Percentiles rank a stretch among this genome's conserved stretches.
phyloP scores from a whole-genome alignment of 2,329 filamentous ascomycete species.

The Aspergillus pseudotamarii region DNA sequence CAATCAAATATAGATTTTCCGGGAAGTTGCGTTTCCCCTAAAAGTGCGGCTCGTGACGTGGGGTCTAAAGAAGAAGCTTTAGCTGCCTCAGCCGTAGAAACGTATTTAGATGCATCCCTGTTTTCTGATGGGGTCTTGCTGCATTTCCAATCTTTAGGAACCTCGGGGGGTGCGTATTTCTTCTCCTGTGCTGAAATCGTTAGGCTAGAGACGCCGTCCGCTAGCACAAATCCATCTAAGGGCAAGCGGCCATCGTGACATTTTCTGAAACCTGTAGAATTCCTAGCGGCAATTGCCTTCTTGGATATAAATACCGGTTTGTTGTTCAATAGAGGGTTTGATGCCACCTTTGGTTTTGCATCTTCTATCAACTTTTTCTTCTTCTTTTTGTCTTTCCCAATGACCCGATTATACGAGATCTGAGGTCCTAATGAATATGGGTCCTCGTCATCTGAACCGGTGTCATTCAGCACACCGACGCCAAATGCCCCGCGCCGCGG shows the following conservation, averaged over 20 bases:
- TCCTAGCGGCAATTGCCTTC: conserved; percentile 52
- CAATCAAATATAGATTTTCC: conserved; percentile 97
- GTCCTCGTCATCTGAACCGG: conserved; percentile 92
- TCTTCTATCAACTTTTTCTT: conserved; percentile 57
- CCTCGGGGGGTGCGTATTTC: conserved; percentile 47
- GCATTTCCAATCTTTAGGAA: conserved; percentile 69
- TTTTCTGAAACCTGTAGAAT: conserved; percentile 59
- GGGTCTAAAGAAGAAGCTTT: conserved; percentile 76
- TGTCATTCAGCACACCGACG: conserved; percentile 87
- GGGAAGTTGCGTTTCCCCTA: conserved; percentile 79
- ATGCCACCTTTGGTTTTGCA: conserved; percentile 47
- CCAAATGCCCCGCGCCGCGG: conserved; percentile 71
- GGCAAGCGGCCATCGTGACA: conserved; percentile 84
- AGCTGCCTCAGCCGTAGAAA: conserved; percentile 75
- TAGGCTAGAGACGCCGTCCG: conserved; percentile 54
- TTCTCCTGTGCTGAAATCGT: conserved; percentile 50
- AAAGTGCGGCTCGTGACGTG: conserved; percentile 72
- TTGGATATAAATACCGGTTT: conserved; percentile 78
- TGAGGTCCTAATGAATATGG: conserved; percentile 89
- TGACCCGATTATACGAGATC: conserved; percentile 80
- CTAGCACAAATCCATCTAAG: conserved; percentile 77
- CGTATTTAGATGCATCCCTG: conserved; percentile 48
- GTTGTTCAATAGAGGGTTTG: conserved; percentile 65
- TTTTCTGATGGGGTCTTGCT: conserved; percentile 50
- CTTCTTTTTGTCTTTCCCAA: conserved; percentile 82